Evolutionary conservation across 2,329 filamentous ascomycete genomes (phyloP), one percentile per base, ranked within the genome.

Genomic region (Sclerotinia trifoliorum): DNA sequence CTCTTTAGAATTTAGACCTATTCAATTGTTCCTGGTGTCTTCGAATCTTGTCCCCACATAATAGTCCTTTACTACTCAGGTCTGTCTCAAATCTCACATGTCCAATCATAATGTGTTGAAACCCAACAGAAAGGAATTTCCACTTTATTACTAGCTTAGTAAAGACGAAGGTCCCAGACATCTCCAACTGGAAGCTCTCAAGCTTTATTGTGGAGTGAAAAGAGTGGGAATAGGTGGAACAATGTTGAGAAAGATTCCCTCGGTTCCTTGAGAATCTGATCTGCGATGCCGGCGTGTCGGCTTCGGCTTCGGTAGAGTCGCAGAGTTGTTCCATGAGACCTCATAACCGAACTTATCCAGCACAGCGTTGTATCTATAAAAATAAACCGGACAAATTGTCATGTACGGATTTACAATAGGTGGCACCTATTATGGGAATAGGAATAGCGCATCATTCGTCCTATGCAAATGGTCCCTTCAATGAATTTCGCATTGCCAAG

Each of bases 271-370:
- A 42, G 29, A 21, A 44, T 29, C 46, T 39, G 17, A 58, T 21
- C 35, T 62, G 60, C 46, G 44, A 62, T 62, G 46, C 60, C 60
- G 60, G n/a, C 29, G 49, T 62, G 46, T 46, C 60, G 60, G n/a
- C 29, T 49, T 62, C 60, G 46, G 60, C 46, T 46, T 60, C 56
- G 56, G 56, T 60, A 29, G 56, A 39, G 35, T 21, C 17, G 5
- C 55, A 17, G 55, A 48, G 15, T 11, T 32, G 19, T 44, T 42
- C 62, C 39, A 32, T 46, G 39, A 60, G 15, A 29, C 26, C 19
- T 60, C 39, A 60, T 42, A 60, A 60, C 55, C 55, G 55, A 58
- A 11, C 17, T 44, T 44, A 58, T 26, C 55, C 32, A 39, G 55
- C 10, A 35, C 6, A 39, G 39, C 13, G 3, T 11, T 13, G 39